A percentile compares a stretch with the other conserved stretches of the same genome.
Evolutionary conservation across 192 early-diverging fungal genomes (phyloP).

Genomic region (Coemansia sp.): DNA sequence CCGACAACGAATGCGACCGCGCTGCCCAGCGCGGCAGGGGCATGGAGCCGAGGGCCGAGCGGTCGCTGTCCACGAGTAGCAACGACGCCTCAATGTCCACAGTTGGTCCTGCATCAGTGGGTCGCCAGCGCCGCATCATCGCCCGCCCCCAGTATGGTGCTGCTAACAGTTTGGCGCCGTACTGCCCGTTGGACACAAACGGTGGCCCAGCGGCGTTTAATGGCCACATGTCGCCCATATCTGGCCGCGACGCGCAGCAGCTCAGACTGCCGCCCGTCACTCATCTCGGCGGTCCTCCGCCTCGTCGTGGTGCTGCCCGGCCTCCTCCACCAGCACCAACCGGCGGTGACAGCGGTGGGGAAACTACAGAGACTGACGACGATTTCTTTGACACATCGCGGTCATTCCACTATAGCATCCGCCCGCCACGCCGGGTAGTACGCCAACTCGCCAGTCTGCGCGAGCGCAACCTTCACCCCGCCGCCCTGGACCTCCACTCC

Average conservation of each 20-base stretch:
- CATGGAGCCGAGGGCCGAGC: not conserved
- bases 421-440: conserved; percentile 39
- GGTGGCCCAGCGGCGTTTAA: not conserved
- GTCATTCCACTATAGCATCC: conserved; percentile 36
- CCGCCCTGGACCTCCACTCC: conserved; percentile 17
- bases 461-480: conserved; percentile 16
- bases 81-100: not conserved
- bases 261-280: not conserved
- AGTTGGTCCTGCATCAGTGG: not conserved
- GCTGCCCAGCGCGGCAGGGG: not conserved
- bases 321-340: not conserved
- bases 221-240: not conserved
- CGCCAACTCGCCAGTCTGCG: conserved; percentile 43
- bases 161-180: not conserved
- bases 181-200: not conserved
- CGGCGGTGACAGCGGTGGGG: conserved; percentile 23
- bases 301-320: not conserved
- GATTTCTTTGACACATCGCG: conserved; percentile 39
- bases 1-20: conserved; percentile 7
- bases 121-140: not conserved
- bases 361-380: conserved; percentile 51
- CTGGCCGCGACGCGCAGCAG: not conserved
- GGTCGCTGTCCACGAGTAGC: not conserved
- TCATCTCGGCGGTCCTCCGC: not conserved
- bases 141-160: not conserved